Evolutionary conservation across 1,139 yeast species (phyloP).

Genomic region (Saccharomyces hybrid): DNA sequence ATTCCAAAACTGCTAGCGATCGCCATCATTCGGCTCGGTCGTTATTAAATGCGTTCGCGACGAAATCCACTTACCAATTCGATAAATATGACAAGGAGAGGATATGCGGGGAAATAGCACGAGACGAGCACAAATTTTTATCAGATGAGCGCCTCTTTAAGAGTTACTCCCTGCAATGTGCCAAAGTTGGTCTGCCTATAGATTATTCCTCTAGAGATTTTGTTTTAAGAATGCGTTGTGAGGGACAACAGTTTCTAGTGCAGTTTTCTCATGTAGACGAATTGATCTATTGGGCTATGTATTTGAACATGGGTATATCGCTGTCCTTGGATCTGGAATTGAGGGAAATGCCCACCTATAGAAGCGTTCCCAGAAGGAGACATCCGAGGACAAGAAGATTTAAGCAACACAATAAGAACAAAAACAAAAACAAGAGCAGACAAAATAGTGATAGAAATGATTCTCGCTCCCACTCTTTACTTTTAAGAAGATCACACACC

Average conservation of each 20-base stretch:
- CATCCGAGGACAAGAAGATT: constrained; percentile 33
- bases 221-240: constrained; percentile 54
- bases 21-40: constrained; percentile 7
- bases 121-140: constrained; percentile 30
- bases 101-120: constrained; percentile 25
- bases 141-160: constrained; percentile 36
- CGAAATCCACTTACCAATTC: constrained; percentile 19
- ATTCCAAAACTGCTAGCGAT: constrained; percentile 1
- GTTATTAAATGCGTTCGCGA: constrained; percentile 1
- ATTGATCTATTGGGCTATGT: constrained; percentile 54
- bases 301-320: constrained; percentile 50
- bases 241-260: constrained; percentile 57
- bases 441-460: neutral
- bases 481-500: neutral
- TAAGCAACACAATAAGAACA: constrained; percentile 7
- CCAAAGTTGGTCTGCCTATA: constrained; percentile 57
- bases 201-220: constrained; percentile 43
- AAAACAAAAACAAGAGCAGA: constrained; percentile 9
- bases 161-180: constrained; percentile 62
- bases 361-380: constrained; percentile 69
- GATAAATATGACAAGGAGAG: constrained; percentile 25
- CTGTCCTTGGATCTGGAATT: constrained; percentile 52
- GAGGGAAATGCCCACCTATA: constrained; percentile 56
- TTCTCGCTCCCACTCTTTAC: neutral
- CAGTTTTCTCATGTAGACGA: constrained; percentile 49